Percentiles rank a stretch among this genome's conserved stretches.
phyloP scores from a whole-genome alignment of 208 protist genomes.

The Angomonas deanei region DNA sequence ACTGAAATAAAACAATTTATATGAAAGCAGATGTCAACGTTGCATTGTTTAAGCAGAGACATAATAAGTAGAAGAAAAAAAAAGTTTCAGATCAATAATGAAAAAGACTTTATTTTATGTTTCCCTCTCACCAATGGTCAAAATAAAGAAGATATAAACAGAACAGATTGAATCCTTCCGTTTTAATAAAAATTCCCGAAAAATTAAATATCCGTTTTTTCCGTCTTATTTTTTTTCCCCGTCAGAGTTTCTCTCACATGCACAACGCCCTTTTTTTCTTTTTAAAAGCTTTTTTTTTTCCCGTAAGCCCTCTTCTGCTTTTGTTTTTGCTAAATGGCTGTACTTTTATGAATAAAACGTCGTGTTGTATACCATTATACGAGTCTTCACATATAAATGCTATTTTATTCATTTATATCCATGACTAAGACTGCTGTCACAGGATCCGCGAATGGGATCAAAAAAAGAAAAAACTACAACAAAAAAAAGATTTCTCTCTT shows the following conservation, averaged over 20 bases:
- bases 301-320: conserved; percentile 6
- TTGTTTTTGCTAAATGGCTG: background rate
- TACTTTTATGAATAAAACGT: background rate
- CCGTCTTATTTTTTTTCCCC: background rate
- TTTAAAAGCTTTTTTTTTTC: background rate
- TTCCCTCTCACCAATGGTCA: background rate
- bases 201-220: background rate
- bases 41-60: conserved; percentile 4
- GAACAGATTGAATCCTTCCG: background rate
- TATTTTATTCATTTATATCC: background rate
- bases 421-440: conserved; percentile 3
- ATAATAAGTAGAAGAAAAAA: background rate
- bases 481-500: conserved; percentile 6
- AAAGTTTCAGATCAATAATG: background rate
- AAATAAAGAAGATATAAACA: background rate
- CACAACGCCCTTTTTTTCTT: background rate
- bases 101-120: background rate
- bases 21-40: too few species aligned
- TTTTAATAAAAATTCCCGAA: background rate
- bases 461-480: background rate
- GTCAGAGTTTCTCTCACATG: background rate
- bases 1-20: too few species aligned
- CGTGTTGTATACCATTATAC: background rate
- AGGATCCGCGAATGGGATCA: background rate
- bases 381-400: background rate